Evolutionary conservation across 257 asterid species (phyloP).

Genomic region (Solanum pimpinellifolium): DNA sequence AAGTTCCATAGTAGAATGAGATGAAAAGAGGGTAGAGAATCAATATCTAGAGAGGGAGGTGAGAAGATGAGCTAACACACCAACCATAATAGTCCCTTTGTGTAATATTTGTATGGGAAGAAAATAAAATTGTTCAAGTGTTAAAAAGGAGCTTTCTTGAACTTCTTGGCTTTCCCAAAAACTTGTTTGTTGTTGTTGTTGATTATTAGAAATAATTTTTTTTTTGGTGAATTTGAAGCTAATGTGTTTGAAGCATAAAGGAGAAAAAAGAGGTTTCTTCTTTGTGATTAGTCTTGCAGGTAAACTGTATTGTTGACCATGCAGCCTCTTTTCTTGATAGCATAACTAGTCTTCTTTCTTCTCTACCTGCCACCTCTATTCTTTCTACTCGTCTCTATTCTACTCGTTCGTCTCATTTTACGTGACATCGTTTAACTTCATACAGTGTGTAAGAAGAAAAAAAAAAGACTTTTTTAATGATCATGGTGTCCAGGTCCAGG

Average conservation of each 20-base stretch:
- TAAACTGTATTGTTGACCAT: conserved; percentile 66
- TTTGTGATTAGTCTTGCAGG: conserved; percentile 39
- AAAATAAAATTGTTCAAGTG: conserved; percentile 1
- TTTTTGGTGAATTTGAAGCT: conserved; percentile 3
- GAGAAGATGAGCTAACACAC: conserved; percentile 61
- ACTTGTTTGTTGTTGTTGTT: conserved; percentile 8
- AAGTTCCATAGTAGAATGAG: conserved; percentile 42
- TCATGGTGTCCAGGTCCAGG: accelerated
- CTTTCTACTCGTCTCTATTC: neutral
- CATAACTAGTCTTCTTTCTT: conserved; percentile 1
- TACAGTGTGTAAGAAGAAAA: neutral
- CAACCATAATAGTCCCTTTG: conserved; percentile 22
- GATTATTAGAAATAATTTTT: neutral
- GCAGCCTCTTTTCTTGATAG: conserved; percentile 27
- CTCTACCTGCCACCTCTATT: conserved; percentile 10
- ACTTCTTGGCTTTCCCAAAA: neutral
- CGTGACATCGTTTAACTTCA: neutral
- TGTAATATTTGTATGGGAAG: conserved; percentile 26
- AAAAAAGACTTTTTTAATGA: no score
- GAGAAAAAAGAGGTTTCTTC: conserved; percentile 13
- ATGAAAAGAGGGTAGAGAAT: conserved; percentile 1
- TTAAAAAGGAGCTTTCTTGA: neutral
- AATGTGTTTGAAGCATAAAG: neutral
- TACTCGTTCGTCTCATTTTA: neutral
- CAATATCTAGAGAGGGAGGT: conserved; percentile 2